A percentile compares a stretch with the other conserved stretches of the same genome.
These are phyloP conservation scores for Parietaria judaica DNA, from an alignment of 306 rosid species.

Conservation along the genomic window DNA sequence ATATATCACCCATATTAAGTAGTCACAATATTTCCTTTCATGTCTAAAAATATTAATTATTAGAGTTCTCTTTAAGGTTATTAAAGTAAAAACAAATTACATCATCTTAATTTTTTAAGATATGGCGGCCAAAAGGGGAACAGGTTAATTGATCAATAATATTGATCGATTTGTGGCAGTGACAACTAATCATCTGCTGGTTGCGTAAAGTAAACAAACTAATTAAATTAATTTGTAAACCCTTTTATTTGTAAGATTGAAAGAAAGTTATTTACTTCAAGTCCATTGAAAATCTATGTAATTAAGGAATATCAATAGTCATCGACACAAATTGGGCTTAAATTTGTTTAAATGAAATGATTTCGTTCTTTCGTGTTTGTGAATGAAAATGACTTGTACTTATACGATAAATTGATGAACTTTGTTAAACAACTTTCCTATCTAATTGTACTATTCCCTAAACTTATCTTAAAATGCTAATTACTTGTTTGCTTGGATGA, in stretches of 20 bases:
- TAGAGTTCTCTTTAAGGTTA: not conserved
- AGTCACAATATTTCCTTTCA: not conserved
- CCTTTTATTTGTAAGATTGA: too few species aligned
- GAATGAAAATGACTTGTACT: not conserved
- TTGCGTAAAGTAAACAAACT: conserved; percentile 8
- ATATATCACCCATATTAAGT: not conserved
- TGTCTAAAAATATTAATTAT: not conserved
- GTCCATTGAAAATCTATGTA: not conserved
- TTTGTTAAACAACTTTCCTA: too few species aligned
- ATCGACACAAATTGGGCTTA: not conserved
- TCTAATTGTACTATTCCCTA: not conserved
- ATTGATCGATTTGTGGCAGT: not conserved
- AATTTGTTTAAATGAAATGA: not conserved
- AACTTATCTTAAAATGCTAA: conserved; percentile 2
- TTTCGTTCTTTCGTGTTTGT: not conserved
- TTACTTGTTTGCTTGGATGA: conserved; percentile 5
- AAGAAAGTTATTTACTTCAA: not conserved
- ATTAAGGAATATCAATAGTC: not conserved
- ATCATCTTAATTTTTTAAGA: not conserved
- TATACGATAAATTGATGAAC: not conserved
- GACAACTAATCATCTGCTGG: not conserved
- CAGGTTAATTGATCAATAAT: not conserved
- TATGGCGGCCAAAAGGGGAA: conserved; percentile 11
- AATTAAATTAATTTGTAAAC: not conserved
- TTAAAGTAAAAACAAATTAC: not conserved